phyloP scores from a whole-genome alignment of 2,329 filamentous ascomycete species.

The Cladophialophora exuberans region DNA sequence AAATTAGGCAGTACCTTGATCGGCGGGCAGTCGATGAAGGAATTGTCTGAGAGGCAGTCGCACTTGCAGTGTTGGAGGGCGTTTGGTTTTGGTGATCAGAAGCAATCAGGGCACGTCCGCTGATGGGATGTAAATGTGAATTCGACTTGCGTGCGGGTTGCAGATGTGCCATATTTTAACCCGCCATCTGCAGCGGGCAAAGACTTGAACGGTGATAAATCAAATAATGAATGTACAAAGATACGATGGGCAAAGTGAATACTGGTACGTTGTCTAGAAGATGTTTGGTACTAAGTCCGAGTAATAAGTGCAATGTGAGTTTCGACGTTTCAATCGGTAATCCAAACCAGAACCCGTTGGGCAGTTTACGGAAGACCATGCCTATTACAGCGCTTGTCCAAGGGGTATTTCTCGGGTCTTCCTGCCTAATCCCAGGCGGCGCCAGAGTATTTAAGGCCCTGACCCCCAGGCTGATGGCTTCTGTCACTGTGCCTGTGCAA shows the following conservation, averaged over 20 bases:
- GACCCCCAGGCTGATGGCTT: too few relatives aligned
- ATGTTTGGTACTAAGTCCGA: neutral
- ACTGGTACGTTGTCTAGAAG: neutral
- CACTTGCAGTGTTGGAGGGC: conserved; percentile 1
- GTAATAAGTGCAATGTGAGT: neutral
- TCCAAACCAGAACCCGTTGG: conserved; percentile 4
- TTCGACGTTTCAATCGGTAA: conserved; percentile 1
- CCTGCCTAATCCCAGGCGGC: neutral
- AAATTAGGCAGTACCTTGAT: conserved; percentile 24
- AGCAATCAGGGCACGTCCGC: conserved; percentile 35
- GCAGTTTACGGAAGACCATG: conserved; percentile 5
- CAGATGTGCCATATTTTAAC: conserved; percentile 34
- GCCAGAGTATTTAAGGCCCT: conserved; percentile 9
- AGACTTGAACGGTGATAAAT: conserved; percentile 5
- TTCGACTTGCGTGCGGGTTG: conserved; percentile 30
- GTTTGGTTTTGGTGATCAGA: conserved; percentile 28
- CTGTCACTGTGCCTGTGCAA: too few relatives aligned
- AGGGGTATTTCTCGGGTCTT: conserved; percentile 1
- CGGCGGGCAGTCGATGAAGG: conserved; percentile 34
- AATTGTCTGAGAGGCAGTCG: conserved; percentile 36
- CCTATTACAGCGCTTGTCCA: conserved; percentile 4
- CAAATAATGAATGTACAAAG: conserved; percentile 5
- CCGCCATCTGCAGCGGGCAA: conserved; percentile 29
- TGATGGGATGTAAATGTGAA: conserved; percentile 30
- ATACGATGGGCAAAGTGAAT: conserved; percentile 3